Conservation (phyloP, 306 rosid genomes). For the Psophocarpus tetragonolobus region DNA sequence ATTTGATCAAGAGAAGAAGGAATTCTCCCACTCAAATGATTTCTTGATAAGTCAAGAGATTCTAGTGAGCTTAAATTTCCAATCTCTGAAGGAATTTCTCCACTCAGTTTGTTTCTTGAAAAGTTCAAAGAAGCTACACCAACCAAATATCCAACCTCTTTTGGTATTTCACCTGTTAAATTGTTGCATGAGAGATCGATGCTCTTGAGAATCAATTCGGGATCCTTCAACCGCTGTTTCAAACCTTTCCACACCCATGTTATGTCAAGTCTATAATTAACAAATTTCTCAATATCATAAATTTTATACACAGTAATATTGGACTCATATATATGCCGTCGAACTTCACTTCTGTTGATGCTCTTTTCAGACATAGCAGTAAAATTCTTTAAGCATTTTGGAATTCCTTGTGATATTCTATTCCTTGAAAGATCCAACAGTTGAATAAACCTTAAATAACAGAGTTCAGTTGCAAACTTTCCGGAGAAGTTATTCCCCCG, state of each 20-base stretch:
- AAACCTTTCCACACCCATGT: constrained; percentile 12
- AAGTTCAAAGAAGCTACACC: neutral
- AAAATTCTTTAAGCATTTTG: constrained; percentile 8
- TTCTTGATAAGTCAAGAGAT: neutral
- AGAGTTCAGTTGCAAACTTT: neutral
- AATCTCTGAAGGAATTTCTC: neutral
- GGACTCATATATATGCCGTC: neutral
- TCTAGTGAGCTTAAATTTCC: neutral
- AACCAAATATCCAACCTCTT: neutral
- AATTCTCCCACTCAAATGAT: neutral
- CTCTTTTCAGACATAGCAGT: neutral
- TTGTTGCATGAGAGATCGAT: neutral
- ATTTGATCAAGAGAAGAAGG: neutral
- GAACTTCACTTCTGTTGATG: neutral
- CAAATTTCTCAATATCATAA: neutral
- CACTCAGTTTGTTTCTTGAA: neutral
- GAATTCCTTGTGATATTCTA: neutral
- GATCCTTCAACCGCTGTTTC: constrained; percentile 27
- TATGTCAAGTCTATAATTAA: neutral
- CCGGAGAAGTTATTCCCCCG: neutral
- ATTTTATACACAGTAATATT: neutral
- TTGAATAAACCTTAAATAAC: neutral
- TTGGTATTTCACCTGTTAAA: neutral
- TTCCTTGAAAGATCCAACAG: constrained; percentile 2
- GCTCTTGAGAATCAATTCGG: neutral